Evolutionary conservation across 177 flowering plant species (phyloP).

Genomic region (Vitis hybrid): DNA sequence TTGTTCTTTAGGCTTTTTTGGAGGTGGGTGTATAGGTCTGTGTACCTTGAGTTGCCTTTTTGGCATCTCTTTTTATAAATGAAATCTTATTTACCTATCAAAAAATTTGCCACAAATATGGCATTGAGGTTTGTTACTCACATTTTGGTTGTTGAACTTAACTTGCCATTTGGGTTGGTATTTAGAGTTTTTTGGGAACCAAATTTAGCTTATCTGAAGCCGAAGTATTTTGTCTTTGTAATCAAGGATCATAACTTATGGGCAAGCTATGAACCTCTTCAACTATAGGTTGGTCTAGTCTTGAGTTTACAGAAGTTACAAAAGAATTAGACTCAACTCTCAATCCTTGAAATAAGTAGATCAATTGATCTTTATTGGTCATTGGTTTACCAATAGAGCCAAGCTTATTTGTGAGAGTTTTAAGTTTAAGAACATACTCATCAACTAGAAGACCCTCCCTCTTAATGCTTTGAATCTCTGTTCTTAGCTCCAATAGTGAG

Average conservation of each 20-base stretch:
- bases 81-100: no score
- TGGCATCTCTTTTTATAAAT: no score
- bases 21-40: no score
- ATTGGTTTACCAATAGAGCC: not conserved
- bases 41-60: no score
- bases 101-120: not conserved
- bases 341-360: not conserved
- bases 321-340: not conserved
- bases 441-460: not conserved
- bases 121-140: not conserved
- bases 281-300: not conserved
- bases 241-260: not conserved
- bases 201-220: not conserved
- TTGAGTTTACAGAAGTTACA: not conserved
- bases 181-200: not conserved
- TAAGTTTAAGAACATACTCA: not conserved
- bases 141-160: no score
- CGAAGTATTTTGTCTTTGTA: not conserved
- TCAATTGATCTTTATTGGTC: not conserved
- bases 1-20: no score
- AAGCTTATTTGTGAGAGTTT: not conserved
- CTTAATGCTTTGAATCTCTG: not conserved
- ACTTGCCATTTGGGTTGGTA: not conserved
- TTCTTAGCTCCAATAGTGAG: not conserved
- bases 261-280: not conserved